phyloP scores from a whole-genome alignment of 805 yeast genomes.

The Wickerhamiella slavikovae region DNA sequence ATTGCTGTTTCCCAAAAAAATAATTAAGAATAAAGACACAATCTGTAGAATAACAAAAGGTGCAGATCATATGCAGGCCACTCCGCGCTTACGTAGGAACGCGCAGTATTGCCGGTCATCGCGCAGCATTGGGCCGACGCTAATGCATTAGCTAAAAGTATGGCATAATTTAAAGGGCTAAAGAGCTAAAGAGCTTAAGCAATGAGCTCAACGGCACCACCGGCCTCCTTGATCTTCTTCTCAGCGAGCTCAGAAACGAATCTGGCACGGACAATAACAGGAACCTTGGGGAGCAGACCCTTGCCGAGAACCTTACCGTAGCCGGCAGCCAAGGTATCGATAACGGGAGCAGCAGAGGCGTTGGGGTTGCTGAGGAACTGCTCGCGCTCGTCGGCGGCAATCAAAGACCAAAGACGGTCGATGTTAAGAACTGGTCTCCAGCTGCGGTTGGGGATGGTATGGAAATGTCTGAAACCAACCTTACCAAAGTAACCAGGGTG shows the following conservation, averaged over 20 bases:
- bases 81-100: not conserved
- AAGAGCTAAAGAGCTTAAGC: constrained; percentile 42
- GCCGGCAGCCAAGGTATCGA: constrained; percentile 98
- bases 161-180: no score
- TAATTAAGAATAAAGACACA: no score
- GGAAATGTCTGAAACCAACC: constrained; percentile 99
- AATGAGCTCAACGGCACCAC: constrained; percentile 99
- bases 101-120: no score
- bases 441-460: constrained; percentile 81
- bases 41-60: no score
- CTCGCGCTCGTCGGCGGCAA: constrained; percentile 86
- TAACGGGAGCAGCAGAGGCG: constrained; percentile 89
- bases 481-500: constrained; percentile 99
- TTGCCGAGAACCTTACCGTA: constrained; percentile 99
- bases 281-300: constrained; percentile 95
- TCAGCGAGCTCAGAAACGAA: constrained; percentile 98
- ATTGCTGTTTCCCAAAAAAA: not conserved
- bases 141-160: no score
- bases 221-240: constrained; percentile 99
- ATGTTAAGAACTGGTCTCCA: constrained; percentile 97
- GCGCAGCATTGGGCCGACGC: no score
- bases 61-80: not conserved
- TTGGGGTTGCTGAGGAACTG: constrained; percentile 72
- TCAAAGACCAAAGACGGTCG: constrained; percentile 96
- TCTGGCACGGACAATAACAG: constrained; percentile 98